These are phyloP conservation scores for Stephanodiscus triporus DNA, from an alignment of 108 stramenopile genomes.

Conservation along the genomic window DNA sequence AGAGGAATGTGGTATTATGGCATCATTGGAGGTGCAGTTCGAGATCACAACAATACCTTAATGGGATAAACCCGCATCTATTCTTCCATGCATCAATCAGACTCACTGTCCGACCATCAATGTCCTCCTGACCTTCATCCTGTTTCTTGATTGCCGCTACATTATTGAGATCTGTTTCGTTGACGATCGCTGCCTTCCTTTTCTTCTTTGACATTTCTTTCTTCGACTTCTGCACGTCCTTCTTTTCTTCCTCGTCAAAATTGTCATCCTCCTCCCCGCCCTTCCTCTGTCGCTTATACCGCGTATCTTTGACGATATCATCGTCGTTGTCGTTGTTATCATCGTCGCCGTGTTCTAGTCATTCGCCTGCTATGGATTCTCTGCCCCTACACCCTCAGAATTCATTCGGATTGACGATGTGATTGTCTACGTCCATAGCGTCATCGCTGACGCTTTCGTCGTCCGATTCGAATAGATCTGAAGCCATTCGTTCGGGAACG, in stretches of 20 bases:
- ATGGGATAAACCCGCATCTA: neutral
- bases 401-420: conserved; percentile 43
- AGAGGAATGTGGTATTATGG: too few species aligned
- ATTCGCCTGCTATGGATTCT: conserved; percentile 33
- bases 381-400: conserved; percentile 16
- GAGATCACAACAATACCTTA: too few species aligned
- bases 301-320: conserved; percentile 4
- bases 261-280: conserved; percentile 25
- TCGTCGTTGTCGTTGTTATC: too few species aligned
- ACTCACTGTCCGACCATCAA: conserved; percentile 86
- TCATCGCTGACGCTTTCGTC: conserved; percentile 27
- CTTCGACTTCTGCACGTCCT: neutral
- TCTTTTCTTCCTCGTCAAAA: conserved; percentile 28
- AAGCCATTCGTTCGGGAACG: conserved; percentile 18
- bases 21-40: too few species aligned
- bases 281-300: conserved; percentile 34
- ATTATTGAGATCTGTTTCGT: conserved; percentile 51
- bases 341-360: neutral
- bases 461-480: conserved; percentile 24
- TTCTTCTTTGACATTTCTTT: conserved; percentile 16
- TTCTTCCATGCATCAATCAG: conserved; percentile 20
- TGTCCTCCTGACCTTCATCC: conserved; percentile 83
- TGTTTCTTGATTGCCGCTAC: conserved; percentile 58
- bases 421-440: conserved; percentile 44
- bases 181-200: conserved; percentile 26